A percentile compares a stretch with the other conserved stretches of the same genome.
Conservation (phyloP, 208 protist genomes). For the Crithidia fasciculata region DNA sequence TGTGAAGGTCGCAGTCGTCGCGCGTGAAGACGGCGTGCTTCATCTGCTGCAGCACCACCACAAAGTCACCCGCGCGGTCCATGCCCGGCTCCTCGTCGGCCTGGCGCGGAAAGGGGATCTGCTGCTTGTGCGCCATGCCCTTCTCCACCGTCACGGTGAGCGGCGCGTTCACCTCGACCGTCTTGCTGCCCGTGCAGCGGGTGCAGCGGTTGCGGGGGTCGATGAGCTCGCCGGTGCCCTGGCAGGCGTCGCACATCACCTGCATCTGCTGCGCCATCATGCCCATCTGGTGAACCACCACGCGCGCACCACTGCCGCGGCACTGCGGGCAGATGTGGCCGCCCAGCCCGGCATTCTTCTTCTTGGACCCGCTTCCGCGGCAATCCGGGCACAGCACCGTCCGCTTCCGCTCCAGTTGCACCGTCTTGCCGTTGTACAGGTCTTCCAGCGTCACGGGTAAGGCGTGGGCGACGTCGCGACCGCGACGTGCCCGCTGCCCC, state of each 20-base stretch:
- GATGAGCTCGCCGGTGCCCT: conserved; percentile 87
- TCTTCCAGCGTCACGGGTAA: conserved; percentile 76
- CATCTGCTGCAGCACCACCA: conserved; percentile 94
- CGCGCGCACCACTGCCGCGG: conserved; percentile 88
- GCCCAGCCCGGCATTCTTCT: conserved; percentile 8
- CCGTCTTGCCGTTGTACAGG: conserved; percentile 81
- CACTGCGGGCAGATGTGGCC: conserved; percentile 78
- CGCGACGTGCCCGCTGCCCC: conserved; percentile 25
- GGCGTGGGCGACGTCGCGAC: conserved; percentile 31
- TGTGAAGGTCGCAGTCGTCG: conserved; percentile 91
- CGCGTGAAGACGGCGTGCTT: conserved; percentile 93
- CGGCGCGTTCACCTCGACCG: conserved; percentile 75
- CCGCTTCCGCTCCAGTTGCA: conserved; percentile 46
- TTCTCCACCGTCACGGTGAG: conserved; percentile 52
- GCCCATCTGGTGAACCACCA: conserved; percentile 93
- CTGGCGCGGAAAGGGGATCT: conserved; percentile 53
- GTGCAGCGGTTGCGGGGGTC: conserved; percentile 90
- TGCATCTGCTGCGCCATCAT: conserved; percentile 96
- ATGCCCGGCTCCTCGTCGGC: conserved; percentile 48
- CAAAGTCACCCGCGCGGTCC: conserved; percentile 91
- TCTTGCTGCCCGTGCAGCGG: conserved; percentile 92
- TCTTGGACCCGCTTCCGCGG: conserved; percentile 62
- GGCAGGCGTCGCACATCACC: conserved; percentile 88
- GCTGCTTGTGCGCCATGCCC: conserved; percentile 67
- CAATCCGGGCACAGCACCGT: conserved; percentile 68